Percentiles rank a stretch among this genome's conserved stretches.
Evolutionary conservation across 495 filamentous ascomycete genomes (phyloP).

Genomic region (Hypoxylon fragiforme): DNA sequence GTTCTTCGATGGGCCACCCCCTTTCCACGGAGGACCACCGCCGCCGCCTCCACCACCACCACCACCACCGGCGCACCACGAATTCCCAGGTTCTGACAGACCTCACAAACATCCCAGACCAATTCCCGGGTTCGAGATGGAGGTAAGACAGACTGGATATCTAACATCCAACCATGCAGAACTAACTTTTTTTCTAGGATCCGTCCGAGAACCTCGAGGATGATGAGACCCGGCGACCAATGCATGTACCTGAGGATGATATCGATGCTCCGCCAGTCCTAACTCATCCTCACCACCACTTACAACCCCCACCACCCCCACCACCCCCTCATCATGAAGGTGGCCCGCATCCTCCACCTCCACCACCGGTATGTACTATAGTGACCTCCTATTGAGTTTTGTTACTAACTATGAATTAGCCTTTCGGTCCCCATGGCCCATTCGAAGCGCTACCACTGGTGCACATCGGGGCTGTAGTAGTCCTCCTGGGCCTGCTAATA

Average conservation of each 20-base stretch:
- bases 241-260: slow-evolving; percentile 2
- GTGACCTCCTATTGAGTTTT: neutral
- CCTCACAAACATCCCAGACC: slow-evolving; percentile 1
- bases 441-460: slow-evolving; percentile 14
- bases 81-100: neutral
- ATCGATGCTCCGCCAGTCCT: slow-evolving; percentile 2
- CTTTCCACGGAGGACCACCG: slow-evolving; percentile 2
- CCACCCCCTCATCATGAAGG: too few relatives aligned
- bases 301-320: slow-evolving; percentile 1
- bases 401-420: slow-evolving; percentile 13
- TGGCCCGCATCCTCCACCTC: slow-evolving; percentile 4
- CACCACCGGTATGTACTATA: slow-evolving; percentile 11
- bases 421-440: slow-evolving; percentile 8
- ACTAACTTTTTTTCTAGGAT: slow-evolving; percentile 17
- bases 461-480: slow-evolving; percentile 32
- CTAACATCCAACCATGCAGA: neutral
- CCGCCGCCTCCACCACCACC: neutral
- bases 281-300: neutral
- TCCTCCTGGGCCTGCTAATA: slow-evolving; percentile 41
- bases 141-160: slow-evolving; percentile 12
- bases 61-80: neutral
- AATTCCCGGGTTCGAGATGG: neutral
- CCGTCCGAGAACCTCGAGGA: slow-evolving; percentile 6
- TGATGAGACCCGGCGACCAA: slow-evolving; percentile 3
- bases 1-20: slow-evolving; percentile 1